Conservation (phyloP, 768 basidiomycete genomes). For the Russula emetica region DNA sequence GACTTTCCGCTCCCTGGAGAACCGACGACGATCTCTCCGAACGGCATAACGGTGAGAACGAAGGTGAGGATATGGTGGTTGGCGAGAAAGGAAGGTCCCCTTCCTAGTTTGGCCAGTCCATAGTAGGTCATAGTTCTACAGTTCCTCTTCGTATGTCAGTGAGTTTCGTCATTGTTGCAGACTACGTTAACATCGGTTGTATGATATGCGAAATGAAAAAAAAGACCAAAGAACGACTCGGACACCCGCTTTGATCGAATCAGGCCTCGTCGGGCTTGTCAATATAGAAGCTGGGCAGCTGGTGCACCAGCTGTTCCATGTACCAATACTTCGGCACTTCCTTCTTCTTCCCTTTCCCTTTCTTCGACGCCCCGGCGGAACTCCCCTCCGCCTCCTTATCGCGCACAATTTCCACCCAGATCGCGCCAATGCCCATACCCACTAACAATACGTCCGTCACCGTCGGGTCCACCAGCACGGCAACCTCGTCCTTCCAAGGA, state of each 20-base stretch:
- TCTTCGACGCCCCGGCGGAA: slow-evolving; percentile 25
- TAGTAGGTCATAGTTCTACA: neutral
- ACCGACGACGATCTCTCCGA: slow-evolving; percentile 83
- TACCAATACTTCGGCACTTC: slow-evolving; percentile 49
- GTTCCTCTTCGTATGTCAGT: neutral
- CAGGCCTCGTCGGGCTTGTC: slow-evolving; percentile 27
- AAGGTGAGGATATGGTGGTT: slow-evolving; percentile 30
- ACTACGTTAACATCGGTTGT: neutral
- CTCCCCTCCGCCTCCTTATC: slow-evolving; percentile 2
- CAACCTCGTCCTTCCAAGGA: slow-evolving; percentile 55
- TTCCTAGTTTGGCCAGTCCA: slow-evolving; percentile 7
- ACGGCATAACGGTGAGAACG: slow-evolving; percentile 49
- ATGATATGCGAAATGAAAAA: neutral
- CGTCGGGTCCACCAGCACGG: slow-evolving; percentile 48
- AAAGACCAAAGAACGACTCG: no score
- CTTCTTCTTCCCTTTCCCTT: slow-evolving; percentile 31
- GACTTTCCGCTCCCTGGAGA: slow-evolving; percentile 87
- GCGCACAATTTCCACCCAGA: slow-evolving; percentile 65
- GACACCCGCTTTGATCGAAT: neutral
- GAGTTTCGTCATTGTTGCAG: neutral
- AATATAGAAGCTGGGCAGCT: slow-evolving; percentile 51
- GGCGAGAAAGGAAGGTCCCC: slow-evolving; percentile 20
- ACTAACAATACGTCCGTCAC: slow-evolving; percentile 37
- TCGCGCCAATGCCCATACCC: slow-evolving; percentile 60
- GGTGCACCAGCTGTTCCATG: slow-evolving; percentile 50